Evolutionary conservation across 2,329 filamentous ascomycete genomes (phyloP).

Genomic region (Fusarium robinianum): DNA sequence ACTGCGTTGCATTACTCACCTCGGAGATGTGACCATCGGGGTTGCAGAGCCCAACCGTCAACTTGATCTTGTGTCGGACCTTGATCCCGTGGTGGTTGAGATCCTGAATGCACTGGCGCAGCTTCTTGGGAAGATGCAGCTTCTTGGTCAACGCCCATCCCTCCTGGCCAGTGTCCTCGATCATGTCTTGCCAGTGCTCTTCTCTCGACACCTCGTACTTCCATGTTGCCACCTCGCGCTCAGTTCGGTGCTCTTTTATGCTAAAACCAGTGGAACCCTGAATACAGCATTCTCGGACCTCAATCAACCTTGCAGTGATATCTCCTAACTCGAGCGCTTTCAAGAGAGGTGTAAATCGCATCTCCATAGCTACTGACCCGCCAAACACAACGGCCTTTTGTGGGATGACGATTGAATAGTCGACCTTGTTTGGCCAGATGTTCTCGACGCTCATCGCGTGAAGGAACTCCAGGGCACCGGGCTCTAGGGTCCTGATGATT

Average conservation of each 20-base stretch:
- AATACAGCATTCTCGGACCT: slow-evolving; percentile 71
- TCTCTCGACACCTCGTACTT: slow-evolving; percentile 58
- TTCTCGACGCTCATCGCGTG: slow-evolving; percentile 97
- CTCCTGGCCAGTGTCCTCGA: slow-evolving; percentile 69
- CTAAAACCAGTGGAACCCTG: slow-evolving; percentile 51
- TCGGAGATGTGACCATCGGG: slow-evolving; percentile 95
- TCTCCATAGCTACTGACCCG: slow-evolving; percentile 80
- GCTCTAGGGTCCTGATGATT: slow-evolving; percentile 76
- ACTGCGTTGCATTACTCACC: slow-evolving; percentile 50
- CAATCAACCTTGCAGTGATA: slow-evolving; percentile 78
- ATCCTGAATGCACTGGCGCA: slow-evolving; percentile 86
- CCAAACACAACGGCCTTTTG: slow-evolving; percentile 95
- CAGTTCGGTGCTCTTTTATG: slow-evolving; percentile 63
- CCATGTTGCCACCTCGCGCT: slow-evolving; percentile 67
- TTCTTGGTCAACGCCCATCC: slow-evolving; percentile 65
- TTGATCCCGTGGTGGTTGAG: slow-evolving; percentile 89
- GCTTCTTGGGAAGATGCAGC: slow-evolving; percentile 75
- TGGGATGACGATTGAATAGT: slow-evolving; percentile 91
- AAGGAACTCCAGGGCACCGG: slow-evolving; percentile 74
- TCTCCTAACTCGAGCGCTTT: slow-evolving; percentile 88
- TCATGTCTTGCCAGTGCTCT: slow-evolving; percentile 70
- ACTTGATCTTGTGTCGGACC: slow-evolving; percentile 87
- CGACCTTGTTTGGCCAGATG: slow-evolving; percentile 96
- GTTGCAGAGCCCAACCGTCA: slow-evolving; percentile 89
- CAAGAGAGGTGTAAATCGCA: slow-evolving; percentile 83